Percentiles rank a stretch among this genome's conserved stretches.
These are phyloP conservation scores for Salix udensis DNA, from an alignment of 345 rosid species.

Conservation along the genomic window DNA sequence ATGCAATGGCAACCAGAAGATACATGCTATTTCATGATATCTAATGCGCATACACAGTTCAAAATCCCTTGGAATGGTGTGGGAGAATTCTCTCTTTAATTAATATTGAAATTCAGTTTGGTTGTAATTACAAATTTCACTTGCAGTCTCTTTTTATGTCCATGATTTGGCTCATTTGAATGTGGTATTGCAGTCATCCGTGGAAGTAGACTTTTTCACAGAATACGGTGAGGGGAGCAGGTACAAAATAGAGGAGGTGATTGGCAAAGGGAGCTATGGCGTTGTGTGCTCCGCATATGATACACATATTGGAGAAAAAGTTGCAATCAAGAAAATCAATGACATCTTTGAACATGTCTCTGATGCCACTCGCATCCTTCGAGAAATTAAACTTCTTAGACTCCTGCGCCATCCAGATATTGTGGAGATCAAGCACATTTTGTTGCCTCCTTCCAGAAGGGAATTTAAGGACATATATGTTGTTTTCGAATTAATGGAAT, in stretches of 20 bases:
- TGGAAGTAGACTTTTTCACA: constrained; percentile 81
- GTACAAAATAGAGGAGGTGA: constrained; percentile 83
- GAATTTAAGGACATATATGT: constrained; percentile 86
- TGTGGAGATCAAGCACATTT: constrained; percentile 88
- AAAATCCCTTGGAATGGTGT: background rate
- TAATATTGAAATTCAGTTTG: background rate
- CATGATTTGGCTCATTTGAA: background rate
- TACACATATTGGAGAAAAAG: constrained; percentile 74
- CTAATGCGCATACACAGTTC: background rate
- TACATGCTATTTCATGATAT: background rate
- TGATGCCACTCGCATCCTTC: constrained; percentile 87
- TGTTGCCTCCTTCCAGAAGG: constrained; percentile 84
- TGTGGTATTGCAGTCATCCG: constrained; percentile 56
- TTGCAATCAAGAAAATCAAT: constrained; percentile 85
- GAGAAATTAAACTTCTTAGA: constrained; percentile 87
- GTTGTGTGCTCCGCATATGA: constrained; percentile 88
- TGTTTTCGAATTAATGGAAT: constrained; percentile 88
- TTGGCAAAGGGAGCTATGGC: constrained; percentile 94
- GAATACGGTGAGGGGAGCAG: constrained; percentile 91
- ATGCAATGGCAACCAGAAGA: background rate
- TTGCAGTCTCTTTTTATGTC: background rate
- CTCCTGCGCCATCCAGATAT: constrained; percentile 85
- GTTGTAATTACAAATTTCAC: background rate
- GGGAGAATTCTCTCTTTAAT: background rate
- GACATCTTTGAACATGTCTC: constrained; percentile 92